Evolutionary conservation across 495 filamentous ascomycete genomes (phyloP), one percentile per base, ranked within the genome.

Genomic region (Penicillium mononematosum): DNA sequence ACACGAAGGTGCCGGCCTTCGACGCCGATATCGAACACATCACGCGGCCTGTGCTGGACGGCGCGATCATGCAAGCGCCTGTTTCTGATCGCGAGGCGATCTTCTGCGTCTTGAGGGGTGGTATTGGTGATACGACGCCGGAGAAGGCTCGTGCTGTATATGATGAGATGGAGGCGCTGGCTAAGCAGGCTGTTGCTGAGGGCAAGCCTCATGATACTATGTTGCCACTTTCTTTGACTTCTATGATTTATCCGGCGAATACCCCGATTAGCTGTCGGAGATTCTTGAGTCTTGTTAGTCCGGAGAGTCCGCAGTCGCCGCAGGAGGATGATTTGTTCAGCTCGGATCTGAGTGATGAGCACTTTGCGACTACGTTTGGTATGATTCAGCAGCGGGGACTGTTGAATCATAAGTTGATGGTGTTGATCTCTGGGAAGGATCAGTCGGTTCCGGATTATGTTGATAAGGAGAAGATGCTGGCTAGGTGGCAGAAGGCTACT

Each of bases 291-390:
- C 75, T 96, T 14, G 79, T 80, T 10, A 84, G 78, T 45, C 76
- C 77, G 0, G 77, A 78, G 24, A 72, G 70, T 43, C 68, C 79
- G 31, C 58, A 83, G 62, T 48, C 69, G 22, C 78, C 74, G 0
- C 87, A 88, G 4, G 88, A 88, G 42, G 92, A 97, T 68, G 93
- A 97, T 67, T 86, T 88, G 60, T 97, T 96, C 72, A 89, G 86
- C 49, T 87, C 87, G n/a, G 89, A 92, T 69, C 70, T 96, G 11
- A 64, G 69, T 0, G 85, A 88, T 50, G 76, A 80, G 39, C 71
- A 78, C 57, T 65, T 92, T 16, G 55, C 47, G 24, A 62, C 64
- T 24, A 88, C 79, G 0, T 96, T 92, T 78, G 89, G 89, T 2
- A 71, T 58, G 63, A 70, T 88, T 32, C 73, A 79, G 44, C 45